Conservation (phyloP, 441 rosid species). For the Rhodomyrtus psidioides region DNA sequence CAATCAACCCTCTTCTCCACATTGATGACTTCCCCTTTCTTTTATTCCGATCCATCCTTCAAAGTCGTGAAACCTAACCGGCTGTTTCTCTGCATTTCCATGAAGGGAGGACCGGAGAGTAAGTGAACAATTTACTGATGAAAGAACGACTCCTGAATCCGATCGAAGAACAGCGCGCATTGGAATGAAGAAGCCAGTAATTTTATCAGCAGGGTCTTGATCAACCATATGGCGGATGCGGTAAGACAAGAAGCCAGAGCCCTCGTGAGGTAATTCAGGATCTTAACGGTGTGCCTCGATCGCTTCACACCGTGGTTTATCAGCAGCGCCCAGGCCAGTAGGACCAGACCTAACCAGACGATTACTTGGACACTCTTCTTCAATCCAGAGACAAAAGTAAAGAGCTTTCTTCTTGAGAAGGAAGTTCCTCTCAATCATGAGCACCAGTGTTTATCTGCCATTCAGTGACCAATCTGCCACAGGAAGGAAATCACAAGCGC, state of each 20-base stretch:
- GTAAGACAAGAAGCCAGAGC: constrained; percentile 35
- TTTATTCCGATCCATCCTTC: constrained; percentile 5
- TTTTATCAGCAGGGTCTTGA: constrained; percentile 33
- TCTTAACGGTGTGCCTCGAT: constrained; percentile 17
- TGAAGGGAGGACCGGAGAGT: constrained; percentile 33
- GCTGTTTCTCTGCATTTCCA: constrained; percentile 32
- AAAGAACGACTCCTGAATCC: constrained; percentile 43
- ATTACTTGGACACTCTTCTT: constrained; percentile 30
- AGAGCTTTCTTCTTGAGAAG: constrained; percentile 49
- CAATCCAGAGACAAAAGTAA: constrained; percentile 43
- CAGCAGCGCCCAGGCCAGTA: constrained; percentile 49
- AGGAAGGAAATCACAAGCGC: constrained; percentile 35
- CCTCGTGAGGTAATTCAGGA: no score
- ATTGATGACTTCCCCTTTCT: constrained; percentile 44
- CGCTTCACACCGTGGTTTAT: constrained; percentile 33
- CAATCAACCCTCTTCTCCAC: constrained; percentile 46
- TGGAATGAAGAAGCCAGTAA: constrained; percentile 37
- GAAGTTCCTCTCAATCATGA: constrained; percentile 41
- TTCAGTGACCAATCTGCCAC: constrained; percentile 37
- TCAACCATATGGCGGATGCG: constrained; percentile 29
- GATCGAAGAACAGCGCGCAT: constrained; percentile 35
- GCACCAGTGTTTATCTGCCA: constrained; percentile 40
- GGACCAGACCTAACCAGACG: constrained; percentile 39
- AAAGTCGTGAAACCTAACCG: constrained; percentile 31
- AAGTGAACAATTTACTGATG: constrained; percentile 37